phyloP scores from a whole-genome alignment of 1,139 yeast species.

The Yamadazyma membranifaciens region DNA sequence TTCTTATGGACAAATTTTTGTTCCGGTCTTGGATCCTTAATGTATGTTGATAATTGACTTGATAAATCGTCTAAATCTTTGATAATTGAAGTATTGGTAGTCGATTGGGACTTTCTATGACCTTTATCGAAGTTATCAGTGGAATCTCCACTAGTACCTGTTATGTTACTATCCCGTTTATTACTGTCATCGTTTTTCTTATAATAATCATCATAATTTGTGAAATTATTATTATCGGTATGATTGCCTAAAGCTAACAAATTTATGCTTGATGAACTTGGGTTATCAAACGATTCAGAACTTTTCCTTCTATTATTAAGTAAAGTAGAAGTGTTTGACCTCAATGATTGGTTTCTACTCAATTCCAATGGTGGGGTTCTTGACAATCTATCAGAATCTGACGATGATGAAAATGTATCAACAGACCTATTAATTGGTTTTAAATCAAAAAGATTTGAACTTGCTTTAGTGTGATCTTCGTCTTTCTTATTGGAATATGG shows the following conservation, averaged over 20 bases:
- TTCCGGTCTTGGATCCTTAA: slow-evolving; percentile 10
- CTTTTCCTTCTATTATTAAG: slow-evolving; percentile 2
- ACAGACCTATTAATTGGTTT: slow-evolving; percentile 33
- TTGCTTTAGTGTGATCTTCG: slow-evolving; percentile 12
- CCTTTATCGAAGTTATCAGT: slow-evolving; percentile 12
- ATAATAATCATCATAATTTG: background rate
- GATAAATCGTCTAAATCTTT: slow-evolving; percentile 32
- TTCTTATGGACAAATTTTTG: slow-evolving; percentile 18
- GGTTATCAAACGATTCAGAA: slow-evolving; percentile 1
- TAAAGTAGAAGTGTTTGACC: slow-evolving; percentile 8
- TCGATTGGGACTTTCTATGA: slow-evolving; percentile 25
- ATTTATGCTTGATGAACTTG: slow-evolving; percentile 6
- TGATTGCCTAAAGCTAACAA: slow-evolving; percentile 1
- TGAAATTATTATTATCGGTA: background rate
- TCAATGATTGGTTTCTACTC: slow-evolving; percentile 15
- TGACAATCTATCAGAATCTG: slow-evolving; percentile 14
- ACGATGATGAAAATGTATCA: slow-evolving; percentile 23
- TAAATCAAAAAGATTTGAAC: slow-evolving; percentile 21
- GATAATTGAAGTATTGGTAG: slow-evolving; percentile 27
- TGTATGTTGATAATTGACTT: slow-evolving; percentile 26
- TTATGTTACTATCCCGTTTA: slow-evolving; percentile 12
- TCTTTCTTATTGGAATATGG: slow-evolving; percentile 19
- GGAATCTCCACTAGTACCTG: slow-evolving; percentile 8
- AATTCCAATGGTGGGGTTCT: slow-evolving; percentile 17
- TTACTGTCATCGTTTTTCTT: background rate